Evolutionary conservation across 2,329 filamentous ascomycete genomes (phyloP).

Genomic region (Pleoardoris graminearum): DNA sequence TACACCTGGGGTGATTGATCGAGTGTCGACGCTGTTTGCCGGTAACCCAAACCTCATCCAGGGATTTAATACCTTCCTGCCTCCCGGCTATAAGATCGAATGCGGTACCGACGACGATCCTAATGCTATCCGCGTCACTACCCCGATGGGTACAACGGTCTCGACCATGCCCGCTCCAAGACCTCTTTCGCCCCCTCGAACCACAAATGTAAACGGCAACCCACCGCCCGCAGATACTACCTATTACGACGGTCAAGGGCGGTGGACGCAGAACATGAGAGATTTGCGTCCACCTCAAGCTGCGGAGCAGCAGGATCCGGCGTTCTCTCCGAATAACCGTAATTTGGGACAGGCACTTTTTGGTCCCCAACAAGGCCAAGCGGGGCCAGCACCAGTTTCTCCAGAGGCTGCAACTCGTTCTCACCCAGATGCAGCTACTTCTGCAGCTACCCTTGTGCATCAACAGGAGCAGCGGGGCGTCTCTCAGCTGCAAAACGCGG

Average conservation of each 20-base stretch:
- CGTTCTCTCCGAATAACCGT: constrained; percentile 52
- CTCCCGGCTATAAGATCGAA: constrained; percentile 94
- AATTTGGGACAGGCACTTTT: constrained; percentile 47
- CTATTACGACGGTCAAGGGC: constrained; percentile 42
- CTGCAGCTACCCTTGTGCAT: constrained; percentile 55
- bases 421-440: constrained; percentile 42
- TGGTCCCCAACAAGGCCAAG: constrained; percentile 39
- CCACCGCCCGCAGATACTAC: constrained; percentile 48
- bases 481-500: constrained; percentile 67
- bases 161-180: constrained; percentile 72
- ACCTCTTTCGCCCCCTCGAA: constrained; percentile 52
- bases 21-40: constrained; percentile 92
- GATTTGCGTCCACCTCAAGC: constrained; percentile 20
- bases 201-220: constrained; percentile 57
- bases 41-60: constrained; percentile 95
- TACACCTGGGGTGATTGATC: constrained; percentile 94
- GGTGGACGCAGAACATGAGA: constrained; percentile 45
- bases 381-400: constrained; percentile 40
- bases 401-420: constrained; percentile 41
- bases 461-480: constrained; percentile 69
- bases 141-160: constrained; percentile 95
- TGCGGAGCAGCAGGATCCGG: constrained; percentile 41
- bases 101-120: constrained; percentile 93
- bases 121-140: constrained; percentile 94
- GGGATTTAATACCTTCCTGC: constrained; percentile 97